Conservation (phyloP, 139 green algal genomes). For the Ettlia oleoabundans region DNA sequence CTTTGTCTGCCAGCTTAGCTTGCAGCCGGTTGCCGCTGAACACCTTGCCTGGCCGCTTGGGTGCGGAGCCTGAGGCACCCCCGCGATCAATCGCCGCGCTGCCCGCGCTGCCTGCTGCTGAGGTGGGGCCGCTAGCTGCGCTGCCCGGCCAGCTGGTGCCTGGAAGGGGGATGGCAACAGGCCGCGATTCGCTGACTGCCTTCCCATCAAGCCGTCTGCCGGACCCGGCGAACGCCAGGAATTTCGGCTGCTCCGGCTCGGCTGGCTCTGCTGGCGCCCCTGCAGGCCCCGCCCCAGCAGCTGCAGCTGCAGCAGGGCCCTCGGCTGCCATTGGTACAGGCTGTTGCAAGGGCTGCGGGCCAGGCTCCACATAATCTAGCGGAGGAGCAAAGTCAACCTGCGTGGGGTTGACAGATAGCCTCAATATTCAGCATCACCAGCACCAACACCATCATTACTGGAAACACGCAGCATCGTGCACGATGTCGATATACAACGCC, state of each 20-base stretch:
- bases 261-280: constrained; percentile 37
- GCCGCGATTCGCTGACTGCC: constrained; percentile 36
- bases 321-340: neutral
- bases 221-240: constrained; percentile 83
- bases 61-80: neutral
- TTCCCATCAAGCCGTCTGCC: constrained; percentile 86
- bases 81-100: neutral
- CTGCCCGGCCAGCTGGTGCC: neutral
- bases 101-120: constrained; percentile 6
- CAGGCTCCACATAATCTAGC: constrained; percentile 95
- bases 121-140: neutral
- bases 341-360: constrained; percentile 35
- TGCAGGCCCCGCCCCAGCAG: constrained; percentile 6
- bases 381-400: constrained; percentile 96
- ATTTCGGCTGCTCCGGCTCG: constrained; percentile 62
- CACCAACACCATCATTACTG: no score
- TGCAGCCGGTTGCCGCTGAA: constrained; percentile 32
- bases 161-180: constrained; percentile 32
- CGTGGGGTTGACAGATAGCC: no score
- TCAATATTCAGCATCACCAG: neutral
- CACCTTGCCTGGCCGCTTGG: constrained; percentile 37
- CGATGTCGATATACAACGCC: no score
- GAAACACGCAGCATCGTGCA: no score
- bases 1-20: constrained; percentile 27
- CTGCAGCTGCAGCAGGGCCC: neutral